These are phyloP conservation scores for Brassica juncea DNA, from an alignment of 345 rosid genomes.

Conservation along the genomic window DNA sequence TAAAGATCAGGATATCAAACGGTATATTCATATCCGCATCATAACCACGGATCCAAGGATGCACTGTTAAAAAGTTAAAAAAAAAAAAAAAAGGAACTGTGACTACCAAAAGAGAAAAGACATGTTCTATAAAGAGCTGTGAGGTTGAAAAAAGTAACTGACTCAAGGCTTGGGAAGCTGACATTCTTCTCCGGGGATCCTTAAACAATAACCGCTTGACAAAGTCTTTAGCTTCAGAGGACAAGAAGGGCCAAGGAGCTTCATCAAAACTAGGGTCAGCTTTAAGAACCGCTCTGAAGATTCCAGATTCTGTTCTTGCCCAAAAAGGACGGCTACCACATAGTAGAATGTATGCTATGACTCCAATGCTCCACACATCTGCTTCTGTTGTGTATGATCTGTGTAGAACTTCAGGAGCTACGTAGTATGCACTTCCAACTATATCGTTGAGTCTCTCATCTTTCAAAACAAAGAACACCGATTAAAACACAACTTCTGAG, in stretches of 20 bases:
- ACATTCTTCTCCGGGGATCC: conserved; percentile 84
- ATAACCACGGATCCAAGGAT: conserved; percentile 76
- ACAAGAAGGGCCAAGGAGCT: conserved; percentile 82
- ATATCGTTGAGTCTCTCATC: conserved; percentile 94
- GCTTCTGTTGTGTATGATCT: conserved; percentile 89
- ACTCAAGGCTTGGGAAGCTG: conserved; percentile 94
- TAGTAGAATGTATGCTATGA: conserved; percentile 83
- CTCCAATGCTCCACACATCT: conserved; percentile 97
- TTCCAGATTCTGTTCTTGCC: conserved; percentile 92
- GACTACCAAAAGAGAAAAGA: conserved; percentile 21
- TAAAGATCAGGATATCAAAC: conserved; percentile 67
- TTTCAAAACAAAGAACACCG: conserved; percentile 28
- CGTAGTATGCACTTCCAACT: conserved; percentile 93
- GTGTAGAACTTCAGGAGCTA: conserved; percentile 95
- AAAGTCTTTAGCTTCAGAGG: conserved; percentile 84
- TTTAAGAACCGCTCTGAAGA: conserved; percentile 83
- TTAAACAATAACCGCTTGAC: conserved; percentile 74
- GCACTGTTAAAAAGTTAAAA: conserved; percentile 53
- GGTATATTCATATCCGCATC: conserved; percentile 54
- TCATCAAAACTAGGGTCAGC: conserved; percentile 84
- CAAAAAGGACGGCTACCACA: conserved; percentile 95
- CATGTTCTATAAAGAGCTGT: conserved; percentile 21
- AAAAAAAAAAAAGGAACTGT: neutral
- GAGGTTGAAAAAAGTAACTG: conserved; percentile 42
- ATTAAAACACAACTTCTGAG: conserved; percentile 16